Evolutionary conservation across 2,329 filamentous ascomycete species (phyloP).

Genomic region (Hymenoscyphus fructigenus): DNA sequence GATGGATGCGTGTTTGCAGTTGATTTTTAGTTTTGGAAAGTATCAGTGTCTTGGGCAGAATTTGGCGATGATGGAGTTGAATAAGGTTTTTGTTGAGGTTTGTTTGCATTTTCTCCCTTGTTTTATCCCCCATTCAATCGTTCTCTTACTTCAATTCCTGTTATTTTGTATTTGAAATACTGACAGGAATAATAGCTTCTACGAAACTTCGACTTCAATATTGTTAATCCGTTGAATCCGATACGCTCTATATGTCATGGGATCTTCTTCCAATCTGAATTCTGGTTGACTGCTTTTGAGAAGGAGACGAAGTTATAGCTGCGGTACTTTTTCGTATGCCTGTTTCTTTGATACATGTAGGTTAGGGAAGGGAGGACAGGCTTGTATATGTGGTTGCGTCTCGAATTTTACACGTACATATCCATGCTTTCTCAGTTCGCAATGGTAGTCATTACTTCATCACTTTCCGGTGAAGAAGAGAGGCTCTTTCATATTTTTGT

Average conservation of each 20-base stretch:
- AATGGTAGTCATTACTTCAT: too few species aligned
- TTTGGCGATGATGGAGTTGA: slow-evolving; percentile 49
- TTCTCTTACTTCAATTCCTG: too few species aligned
- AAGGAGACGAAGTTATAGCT: neutral
- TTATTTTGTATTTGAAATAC: slow-evolving; percentile 4
- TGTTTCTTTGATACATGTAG: neutral
- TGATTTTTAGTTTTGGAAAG: slow-evolving; percentile 46
- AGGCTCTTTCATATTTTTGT: too few species aligned
- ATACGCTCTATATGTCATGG: slow-evolving; percentile 8
- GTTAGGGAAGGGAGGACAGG: too few species aligned
- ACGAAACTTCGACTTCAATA: neutral
- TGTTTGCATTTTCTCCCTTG: too few species aligned
- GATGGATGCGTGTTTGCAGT: slow-evolving; percentile 42
- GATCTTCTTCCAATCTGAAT: slow-evolving; percentile 13
- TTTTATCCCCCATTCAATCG: too few species aligned
- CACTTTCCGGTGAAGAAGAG: too few species aligned
- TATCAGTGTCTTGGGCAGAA: slow-evolving; percentile 46
- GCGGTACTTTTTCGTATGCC: neutral
- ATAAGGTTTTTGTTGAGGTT: slow-evolving; percentile 50
- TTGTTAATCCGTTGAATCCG: slow-evolving; percentile 10
- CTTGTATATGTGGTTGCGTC: neutral
- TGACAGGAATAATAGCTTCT: neutral
- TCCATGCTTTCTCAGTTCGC: too few species aligned
- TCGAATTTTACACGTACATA: too few species aligned
- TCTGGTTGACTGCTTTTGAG: slow-evolving; percentile 10